Base-by-base conservation (phyloP, 73 alveolate species). In the Effrenium voratum region DNA sequence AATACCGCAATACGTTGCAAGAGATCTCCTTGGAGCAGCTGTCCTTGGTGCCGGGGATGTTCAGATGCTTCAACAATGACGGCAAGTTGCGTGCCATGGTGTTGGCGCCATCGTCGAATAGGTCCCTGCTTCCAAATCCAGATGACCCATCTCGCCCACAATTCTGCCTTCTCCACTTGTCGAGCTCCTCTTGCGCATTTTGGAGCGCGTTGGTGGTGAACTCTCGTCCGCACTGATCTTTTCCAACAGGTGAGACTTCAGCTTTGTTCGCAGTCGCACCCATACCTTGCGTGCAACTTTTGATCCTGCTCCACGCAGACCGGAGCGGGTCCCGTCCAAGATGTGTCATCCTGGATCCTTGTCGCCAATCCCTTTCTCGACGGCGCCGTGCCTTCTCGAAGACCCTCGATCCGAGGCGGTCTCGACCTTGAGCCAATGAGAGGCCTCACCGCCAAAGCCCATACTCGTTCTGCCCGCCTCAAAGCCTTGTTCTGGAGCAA, bases 261-360 rank as follows among this genome's bases (percentile, higher is more conserved):
- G 73, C 45, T 38, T 46, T 1, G 49, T 26, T 32, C 72, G 8
- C 2, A 47, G 3, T 0, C 91, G 28, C 70, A 46, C 73, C 91
- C 91, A 80, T 5, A 81, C 34, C 8, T 75, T 34, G 34, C 38
- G 10, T 2, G 92, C 36, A 8, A n/a, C 50, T 32, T n/a, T 38
- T 26, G 73, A 0, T 82, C 72, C 36, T 49, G 49, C 52, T 82
- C 92, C 73, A 82, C 92, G 34, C 92, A 82, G 1, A 82, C 92
- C 92, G 49, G 75, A 5, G 50, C 92, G 5, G 92, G 92, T 0
- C 92, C 92, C 19, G 46, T 50, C 92, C 92, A 47, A 34, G 66
- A 26, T 15, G 38, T 26, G 50, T 47, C 45, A 81, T 46, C 91
- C n/a, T 81, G 91, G 0, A 81, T 0, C 0, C 91, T 70, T 0